Conservation (phyloP, 1,139 yeast genomes). For the Yamadazyma trypodendri region DNA sequence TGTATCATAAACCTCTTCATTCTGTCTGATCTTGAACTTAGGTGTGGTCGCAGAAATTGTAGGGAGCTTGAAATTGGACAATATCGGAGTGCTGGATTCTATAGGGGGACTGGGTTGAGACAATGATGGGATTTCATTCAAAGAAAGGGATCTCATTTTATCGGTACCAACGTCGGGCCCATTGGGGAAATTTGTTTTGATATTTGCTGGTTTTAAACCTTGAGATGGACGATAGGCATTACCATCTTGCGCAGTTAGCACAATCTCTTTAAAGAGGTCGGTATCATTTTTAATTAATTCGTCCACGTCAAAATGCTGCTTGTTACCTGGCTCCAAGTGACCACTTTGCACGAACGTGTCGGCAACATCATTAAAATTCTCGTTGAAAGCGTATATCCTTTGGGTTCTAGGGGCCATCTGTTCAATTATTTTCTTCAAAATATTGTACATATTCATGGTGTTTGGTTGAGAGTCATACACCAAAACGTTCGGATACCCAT, state of each 20-base stretch:
- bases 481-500: constrained; percentile 25
- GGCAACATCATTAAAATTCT: constrained; percentile 6
- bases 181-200: background rate
- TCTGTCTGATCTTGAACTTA: constrained; percentile 41
- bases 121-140: constrained; percentile 11
- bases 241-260: constrained; percentile 2
- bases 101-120: constrained; percentile 8
- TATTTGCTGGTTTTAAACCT: background rate
- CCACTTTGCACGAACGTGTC: background rate
- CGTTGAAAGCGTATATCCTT: constrained; percentile 16
- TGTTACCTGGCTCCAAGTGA: constrained; percentile 13
- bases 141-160: constrained; percentile 15
- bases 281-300: constrained; percentile 14
- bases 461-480: constrained; percentile 33
- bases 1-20: constrained; percentile 31
- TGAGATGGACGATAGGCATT: background rate
- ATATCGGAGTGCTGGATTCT: constrained; percentile 17
- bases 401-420: constrained; percentile 8
- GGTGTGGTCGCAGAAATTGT: constrained; percentile 7
- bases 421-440: constrained; percentile 50
- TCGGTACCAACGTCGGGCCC: background rate
- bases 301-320: constrained; percentile 14
- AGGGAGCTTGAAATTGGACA: constrained; percentile 17
- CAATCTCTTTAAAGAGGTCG: constrained; percentile 12
- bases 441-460: constrained; percentile 42